Evolutionary conservation across 768 basidiomycete species (phyloP).

Genomic region (Mycena vitilis): DNA sequence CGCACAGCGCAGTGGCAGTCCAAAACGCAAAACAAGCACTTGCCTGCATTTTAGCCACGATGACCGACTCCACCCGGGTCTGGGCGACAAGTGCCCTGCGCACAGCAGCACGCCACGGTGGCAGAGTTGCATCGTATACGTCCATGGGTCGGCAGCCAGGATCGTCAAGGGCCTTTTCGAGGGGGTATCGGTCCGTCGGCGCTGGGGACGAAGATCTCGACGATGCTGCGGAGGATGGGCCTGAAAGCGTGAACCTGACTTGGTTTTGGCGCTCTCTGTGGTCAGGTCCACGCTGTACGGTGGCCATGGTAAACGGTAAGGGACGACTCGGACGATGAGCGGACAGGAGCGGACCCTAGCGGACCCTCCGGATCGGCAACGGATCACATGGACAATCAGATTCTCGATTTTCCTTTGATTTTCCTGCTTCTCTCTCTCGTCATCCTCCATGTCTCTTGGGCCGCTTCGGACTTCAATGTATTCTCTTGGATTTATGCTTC

Average conservation of each 20-base stretch:
- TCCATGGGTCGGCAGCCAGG: constrained; percentile 49
- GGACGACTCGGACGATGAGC: not conserved
- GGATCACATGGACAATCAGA: too few species aligned
- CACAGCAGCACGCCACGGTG: constrained; percentile 73
- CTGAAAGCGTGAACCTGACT: constrained; percentile 28
- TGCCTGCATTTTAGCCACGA: constrained; percentile 79
- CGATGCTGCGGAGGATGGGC: constrained; percentile 28
- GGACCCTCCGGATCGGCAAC: not conserved
- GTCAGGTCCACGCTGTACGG: not conserved
- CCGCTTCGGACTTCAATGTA: not conserved
- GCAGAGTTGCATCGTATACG: constrained; percentile 72
- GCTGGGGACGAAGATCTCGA: constrained; percentile 34
- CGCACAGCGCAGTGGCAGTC: too few species aligned
- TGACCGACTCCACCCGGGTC: constrained; percentile 68
- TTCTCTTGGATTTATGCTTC: not conserved
- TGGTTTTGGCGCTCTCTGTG: not conserved
- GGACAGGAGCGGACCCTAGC: too few species aligned
- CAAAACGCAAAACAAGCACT: constrained; percentile 27
- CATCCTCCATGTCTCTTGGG: not conserved
- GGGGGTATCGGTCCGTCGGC: constrained; percentile 15
- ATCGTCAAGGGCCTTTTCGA: constrained; percentile 16
- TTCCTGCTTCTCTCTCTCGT: too few species aligned
- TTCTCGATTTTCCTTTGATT: too few species aligned
- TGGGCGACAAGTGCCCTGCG: constrained; percentile 63
- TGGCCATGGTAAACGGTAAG: not conserved